These are phyloP conservation scores for Acanthamoeba lenticulata DNA, from an alignment of 208 protist genomes.

Conservation along the genomic window DNA sequence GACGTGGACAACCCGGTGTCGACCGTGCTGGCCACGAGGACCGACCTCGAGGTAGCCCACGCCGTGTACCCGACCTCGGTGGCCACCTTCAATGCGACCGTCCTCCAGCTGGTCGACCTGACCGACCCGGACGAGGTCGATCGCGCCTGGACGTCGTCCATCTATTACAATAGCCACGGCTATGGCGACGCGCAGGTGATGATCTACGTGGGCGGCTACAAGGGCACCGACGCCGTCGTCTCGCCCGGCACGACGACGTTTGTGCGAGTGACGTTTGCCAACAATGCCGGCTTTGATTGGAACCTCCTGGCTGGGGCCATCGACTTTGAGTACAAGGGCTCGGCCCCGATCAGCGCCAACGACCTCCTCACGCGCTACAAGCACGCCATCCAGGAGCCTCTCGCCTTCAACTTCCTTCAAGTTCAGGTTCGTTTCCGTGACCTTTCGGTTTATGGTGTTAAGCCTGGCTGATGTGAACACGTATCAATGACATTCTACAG, in stretches of 20 bases:
- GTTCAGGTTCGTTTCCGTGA: background rate
- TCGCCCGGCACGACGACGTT: conserved; percentile 58
- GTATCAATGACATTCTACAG: background rate
- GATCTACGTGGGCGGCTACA: conserved; percentile 71
- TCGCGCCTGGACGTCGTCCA: conserved; percentile 44
- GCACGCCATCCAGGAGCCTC: conserved; percentile 63
- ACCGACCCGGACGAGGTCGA: conserved; percentile 64
- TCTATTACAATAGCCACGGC: conserved; percentile 72
- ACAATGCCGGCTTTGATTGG: conserved; percentile 69
- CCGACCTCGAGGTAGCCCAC: background rate
- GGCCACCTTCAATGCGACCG: background rate
- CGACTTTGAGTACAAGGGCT: conserved; percentile 36
- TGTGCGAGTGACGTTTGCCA: conserved; percentile 19
- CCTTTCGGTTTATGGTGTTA: background rate
- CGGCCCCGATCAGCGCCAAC: conserved; percentile 64
- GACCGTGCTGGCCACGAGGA: background rate
- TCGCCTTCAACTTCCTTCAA: conserved; percentile 74
- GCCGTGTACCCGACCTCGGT: background rate
- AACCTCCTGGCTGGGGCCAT: conserved; percentile 67
- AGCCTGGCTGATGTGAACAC: background rate
- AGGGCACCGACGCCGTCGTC: conserved; percentile 49
- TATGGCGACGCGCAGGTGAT: conserved; percentile 71
- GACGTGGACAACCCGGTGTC: conserved; percentile 62
- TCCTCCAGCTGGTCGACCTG: conserved; percentile 62
- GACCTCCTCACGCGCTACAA: conserved; percentile 46